A percentile compares a stretch with the other conserved stretches of the same genome.
These are phyloP conservation scores for Monosporascus sp. DNA, from an alignment of 2,329 filamentous ascomycete species.

Conservation along the genomic window DNA sequence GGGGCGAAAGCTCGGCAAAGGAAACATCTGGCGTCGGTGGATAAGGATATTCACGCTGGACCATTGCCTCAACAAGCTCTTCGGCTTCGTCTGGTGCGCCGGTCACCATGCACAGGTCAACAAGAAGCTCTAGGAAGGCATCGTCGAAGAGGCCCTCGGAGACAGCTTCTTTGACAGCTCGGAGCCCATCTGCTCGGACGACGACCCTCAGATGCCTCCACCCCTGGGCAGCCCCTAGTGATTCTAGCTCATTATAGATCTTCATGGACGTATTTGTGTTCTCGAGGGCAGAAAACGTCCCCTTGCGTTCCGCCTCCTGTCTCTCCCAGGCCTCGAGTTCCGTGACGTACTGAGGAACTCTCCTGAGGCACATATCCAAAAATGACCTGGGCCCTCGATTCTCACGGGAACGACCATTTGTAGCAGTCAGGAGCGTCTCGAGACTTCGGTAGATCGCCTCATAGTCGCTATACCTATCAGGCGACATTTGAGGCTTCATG, in stretches of 20 bases:
- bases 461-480: conserved; percentile 31
- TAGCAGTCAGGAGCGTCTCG: conserved; percentile 39
- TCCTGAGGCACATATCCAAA: conserved; percentile 43
- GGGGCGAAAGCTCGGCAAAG: conserved; percentile 20
- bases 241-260: conserved; percentile 45
- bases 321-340: conserved; percentile 39
- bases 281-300: conserved; percentile 29
- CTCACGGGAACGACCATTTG: conserved; percentile 16
- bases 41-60: conserved; percentile 28
- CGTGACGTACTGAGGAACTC: conserved; percentile 41
- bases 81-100: conserved; percentile 35
- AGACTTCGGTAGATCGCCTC: conserved; percentile 41
- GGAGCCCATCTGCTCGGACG: conserved; percentile 41
- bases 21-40: conserved; percentile 28
- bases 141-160: conserved; percentile 36
- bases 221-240: conserved; percentile 35
- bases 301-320: conserved; percentile 32
- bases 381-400: conserved; percentile 34
- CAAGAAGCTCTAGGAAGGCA: conserved; percentile 34
- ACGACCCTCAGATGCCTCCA: conserved; percentile 42
- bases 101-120: conserved; percentile 35
- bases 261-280: conserved; percentile 35
- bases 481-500: conserved; percentile 26
- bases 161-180: conserved; percentile 37
- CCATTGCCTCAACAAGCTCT: conserved; percentile 32